Conservation (phyloP, 108 stramenopile species). For the Bacterosira constricta region DNA sequence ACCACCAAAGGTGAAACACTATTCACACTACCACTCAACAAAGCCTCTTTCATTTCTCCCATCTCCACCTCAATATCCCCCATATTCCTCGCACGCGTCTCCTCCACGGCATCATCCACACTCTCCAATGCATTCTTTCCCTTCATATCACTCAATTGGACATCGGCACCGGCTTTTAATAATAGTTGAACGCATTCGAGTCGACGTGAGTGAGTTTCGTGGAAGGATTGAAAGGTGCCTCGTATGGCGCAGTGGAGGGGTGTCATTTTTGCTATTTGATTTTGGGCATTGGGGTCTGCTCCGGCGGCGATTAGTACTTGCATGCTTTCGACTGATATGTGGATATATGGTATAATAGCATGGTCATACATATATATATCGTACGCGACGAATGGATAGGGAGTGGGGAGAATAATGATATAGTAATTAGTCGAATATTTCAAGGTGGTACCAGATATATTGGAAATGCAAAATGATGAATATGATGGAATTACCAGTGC, state of each 20-base stretch:
- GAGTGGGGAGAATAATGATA: not conserved
- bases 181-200: constrained; percentile 48
- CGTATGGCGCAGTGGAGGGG: constrained; percentile 67
- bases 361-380: too few relatives aligned
- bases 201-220: constrained; percentile 38
- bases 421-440: too few relatives aligned
- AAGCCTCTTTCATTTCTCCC: constrained; percentile 23
- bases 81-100: constrained; percentile 20
- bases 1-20: not conserved
- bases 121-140: constrained; percentile 49
- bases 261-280: constrained; percentile 60
- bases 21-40: not conserved
- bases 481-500: constrained; percentile 37
- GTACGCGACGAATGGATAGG: constrained; percentile 9
- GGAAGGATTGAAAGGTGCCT: constrained; percentile 55
- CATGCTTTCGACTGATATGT: constrained; percentile 42
- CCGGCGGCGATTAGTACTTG: constrained; percentile 50
- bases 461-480: not conserved
- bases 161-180: constrained; percentile 58
- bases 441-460: not conserved
- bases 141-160: constrained; percentile 33
- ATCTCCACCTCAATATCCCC: constrained; percentile 22
- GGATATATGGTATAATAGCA: too few relatives aligned
- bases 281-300: constrained; percentile 56
- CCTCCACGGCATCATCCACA: constrained; percentile 22